Conservation (phyloP, 2,329 filamentous ascomycete species). For the Aureobasidium sp. region DNA sequence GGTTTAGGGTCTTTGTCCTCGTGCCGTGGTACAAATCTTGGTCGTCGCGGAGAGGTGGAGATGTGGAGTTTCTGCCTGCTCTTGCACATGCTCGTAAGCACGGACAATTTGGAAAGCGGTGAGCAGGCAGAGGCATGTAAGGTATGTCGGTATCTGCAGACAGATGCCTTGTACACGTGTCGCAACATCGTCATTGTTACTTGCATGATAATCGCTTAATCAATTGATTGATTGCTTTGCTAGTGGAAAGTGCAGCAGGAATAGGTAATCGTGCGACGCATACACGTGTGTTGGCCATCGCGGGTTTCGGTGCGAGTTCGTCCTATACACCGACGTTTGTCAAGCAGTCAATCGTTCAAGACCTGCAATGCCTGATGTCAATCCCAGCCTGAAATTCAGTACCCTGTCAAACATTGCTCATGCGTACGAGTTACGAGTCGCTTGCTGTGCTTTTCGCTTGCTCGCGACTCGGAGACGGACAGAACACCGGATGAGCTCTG, state of each 20-base stretch:
- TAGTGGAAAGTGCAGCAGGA: too few relatives aligned
- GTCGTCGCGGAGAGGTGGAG: neutral
- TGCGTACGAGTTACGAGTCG: neutral
- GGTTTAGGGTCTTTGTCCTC: neutral
- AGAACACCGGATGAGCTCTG: neutral
- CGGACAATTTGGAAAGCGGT: neutral
- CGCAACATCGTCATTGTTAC: neutral
- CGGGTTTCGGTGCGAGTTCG: neutral
- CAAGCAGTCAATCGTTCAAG: neutral
- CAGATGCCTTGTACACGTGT: neutral
- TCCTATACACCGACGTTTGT: neutral
- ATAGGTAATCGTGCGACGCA: neutral
- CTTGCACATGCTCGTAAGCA: neutral
- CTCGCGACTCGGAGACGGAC: neutral
- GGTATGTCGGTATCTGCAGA: neutral
- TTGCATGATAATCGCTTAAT: neutral
- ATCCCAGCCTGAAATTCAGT: neutral
- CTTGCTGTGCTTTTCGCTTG: neutral
- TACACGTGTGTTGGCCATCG: neutral
- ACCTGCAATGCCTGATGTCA: neutral
- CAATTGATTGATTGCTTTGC: neutral
- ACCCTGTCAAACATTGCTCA: neutral
- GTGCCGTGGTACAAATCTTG: neutral
- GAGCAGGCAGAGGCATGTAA: neutral
- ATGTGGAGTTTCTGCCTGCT: neutral